Evolutionary conservation across 1,284 basidiomycete species (phyloP).

Genomic region (Papiliotrema terrestris): DNA sequence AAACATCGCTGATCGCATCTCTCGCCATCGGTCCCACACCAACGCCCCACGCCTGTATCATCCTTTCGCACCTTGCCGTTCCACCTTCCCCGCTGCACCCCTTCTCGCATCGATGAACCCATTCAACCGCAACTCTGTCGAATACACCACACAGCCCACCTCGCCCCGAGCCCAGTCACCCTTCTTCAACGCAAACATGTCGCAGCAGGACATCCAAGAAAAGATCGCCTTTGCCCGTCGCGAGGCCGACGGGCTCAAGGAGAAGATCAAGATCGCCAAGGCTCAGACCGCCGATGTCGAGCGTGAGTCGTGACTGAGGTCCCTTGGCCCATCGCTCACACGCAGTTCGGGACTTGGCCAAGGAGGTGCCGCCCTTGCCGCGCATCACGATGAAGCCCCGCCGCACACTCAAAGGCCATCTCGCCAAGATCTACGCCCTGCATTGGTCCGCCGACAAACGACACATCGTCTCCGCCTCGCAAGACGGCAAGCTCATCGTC

Average conservation of each 20-base stretch:
- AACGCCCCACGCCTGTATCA: too few relatives aligned
- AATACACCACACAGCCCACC: too few relatives aligned
- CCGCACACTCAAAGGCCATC: constrained; percentile 89
- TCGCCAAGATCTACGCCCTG: constrained; percentile 99
- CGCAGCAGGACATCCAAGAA: constrained; percentile 82
- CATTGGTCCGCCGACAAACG: constrained; percentile 96
- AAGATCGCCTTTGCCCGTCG: constrained; percentile 91
- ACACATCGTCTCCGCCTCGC: constrained; percentile 96
- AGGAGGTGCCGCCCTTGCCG: constrained; percentile 89
- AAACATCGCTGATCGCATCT: too few relatives aligned
- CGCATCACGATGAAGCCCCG: constrained; percentile 94
- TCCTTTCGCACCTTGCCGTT: too few relatives aligned
- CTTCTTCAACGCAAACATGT: constrained; percentile 22
- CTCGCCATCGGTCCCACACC: too few relatives aligned
- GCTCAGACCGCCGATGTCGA: constrained; percentile 96
- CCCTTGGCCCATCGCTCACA: not conserved
- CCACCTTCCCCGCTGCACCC: too few relatives aligned
- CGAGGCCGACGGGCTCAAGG: constrained; percentile 93
- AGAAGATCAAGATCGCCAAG: constrained; percentile 91
- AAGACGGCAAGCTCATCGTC: constrained; percentile 98
- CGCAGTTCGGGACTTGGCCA: constrained; percentile 91
- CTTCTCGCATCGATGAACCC: too few relatives aligned
- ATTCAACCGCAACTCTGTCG: too few relatives aligned
- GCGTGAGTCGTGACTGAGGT: constrained; percentile 59
- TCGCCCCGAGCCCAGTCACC: constrained; percentile 1